Conservation (phyloP, 352 stramenopile genomes). For the Globisporangium rhizosaccharum region DNA sequence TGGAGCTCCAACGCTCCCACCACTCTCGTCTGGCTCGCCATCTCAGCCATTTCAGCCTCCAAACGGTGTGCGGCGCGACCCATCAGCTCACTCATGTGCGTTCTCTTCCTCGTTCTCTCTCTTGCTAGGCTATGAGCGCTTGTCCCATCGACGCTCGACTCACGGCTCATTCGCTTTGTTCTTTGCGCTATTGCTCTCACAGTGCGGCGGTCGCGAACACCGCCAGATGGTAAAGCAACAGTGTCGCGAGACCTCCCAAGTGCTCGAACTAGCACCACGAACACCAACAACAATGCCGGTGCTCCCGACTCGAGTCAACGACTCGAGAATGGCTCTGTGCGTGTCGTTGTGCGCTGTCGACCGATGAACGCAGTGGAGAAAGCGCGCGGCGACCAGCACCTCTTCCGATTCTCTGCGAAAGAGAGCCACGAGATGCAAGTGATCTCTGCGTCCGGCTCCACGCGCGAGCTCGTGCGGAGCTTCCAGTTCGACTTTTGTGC, state of each 20-base stretch:
- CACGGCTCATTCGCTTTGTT: neutral
- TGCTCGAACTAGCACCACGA: neutral
- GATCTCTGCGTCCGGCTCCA: constrained; percentile 30
- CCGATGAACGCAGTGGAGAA: constrained; percentile 53
- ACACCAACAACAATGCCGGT: neutral
- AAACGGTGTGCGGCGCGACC: constrained; percentile 4
- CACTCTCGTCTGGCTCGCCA: neutral
- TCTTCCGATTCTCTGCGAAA: constrained; percentile 52
- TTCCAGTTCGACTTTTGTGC: constrained; percentile 78
- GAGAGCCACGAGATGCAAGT: constrained; percentile 48
- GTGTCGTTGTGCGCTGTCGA: constrained; percentile 57
- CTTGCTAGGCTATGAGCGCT: too few species aligned
- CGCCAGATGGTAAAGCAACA: neutral
- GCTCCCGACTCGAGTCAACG: constrained; percentile 1
- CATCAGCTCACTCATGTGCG: constrained; percentile 3
- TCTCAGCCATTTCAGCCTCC: neutral
- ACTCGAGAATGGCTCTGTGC: constrained; percentile 26
- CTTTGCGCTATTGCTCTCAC: neutral
- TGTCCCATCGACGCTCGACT: neutral
- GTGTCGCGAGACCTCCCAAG: neutral
- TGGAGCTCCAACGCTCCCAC: neutral
- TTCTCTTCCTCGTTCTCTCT: too few species aligned
- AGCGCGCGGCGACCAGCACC: constrained; percentile 35
- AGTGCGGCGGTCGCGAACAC: constrained; percentile 10
- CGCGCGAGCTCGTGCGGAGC: constrained; percentile 62